A percentile compares a stretch with the other conserved stretches of the same genome.
phyloP scores from a whole-genome alignment of 306 rosid species.

The Carpinus viminea region DNA sequence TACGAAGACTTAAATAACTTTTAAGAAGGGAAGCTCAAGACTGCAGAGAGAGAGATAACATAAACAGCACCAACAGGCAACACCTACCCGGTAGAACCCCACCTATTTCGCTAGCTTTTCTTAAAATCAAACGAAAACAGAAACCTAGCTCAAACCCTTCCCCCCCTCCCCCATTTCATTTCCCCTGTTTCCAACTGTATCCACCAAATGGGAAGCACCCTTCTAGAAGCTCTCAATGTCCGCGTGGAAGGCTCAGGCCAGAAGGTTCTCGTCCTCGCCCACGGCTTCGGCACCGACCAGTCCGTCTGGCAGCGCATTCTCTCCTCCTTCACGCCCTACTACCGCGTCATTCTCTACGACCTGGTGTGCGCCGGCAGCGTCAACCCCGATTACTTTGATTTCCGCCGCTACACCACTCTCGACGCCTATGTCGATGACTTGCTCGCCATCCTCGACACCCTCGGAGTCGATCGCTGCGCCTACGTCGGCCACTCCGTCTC shows the following conservation, averaged over 20 bases:
- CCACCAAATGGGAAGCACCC: conserved; percentile 42
- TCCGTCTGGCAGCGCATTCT: conserved; percentile 90
- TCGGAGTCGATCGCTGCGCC: conserved; percentile 60
- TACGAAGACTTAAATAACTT: neutral
- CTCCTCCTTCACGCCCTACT: conserved; percentile 61
- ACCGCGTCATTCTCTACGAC: conserved; percentile 84
- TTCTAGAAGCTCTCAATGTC: conserved; percentile 74
- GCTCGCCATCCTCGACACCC: conserved; percentile 69
- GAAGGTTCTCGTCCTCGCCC: conserved; percentile 63
- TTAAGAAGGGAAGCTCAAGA: neutral
- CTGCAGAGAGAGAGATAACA: neutral
- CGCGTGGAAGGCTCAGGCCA: conserved; percentile 84
- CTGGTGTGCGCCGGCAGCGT: conserved; percentile 99
- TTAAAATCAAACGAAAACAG: neutral
- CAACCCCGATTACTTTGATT: conserved; percentile 90
- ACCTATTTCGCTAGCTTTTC: conserved; percentile 10
- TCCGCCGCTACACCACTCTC: conserved; percentile 78
- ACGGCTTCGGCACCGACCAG: conserved; percentile 96
- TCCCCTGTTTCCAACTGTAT: neutral
- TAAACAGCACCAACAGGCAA: conserved; percentile 8
- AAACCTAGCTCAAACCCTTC: neutral
- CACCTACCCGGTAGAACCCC: neutral
- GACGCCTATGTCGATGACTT: conserved; percentile 90
- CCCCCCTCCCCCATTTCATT: neutral
- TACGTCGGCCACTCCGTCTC: conserved; percentile 97